Conservation (phyloP, 371 early-diverging fungal genomes). For the Rhizopus arrhizus region DNA sequence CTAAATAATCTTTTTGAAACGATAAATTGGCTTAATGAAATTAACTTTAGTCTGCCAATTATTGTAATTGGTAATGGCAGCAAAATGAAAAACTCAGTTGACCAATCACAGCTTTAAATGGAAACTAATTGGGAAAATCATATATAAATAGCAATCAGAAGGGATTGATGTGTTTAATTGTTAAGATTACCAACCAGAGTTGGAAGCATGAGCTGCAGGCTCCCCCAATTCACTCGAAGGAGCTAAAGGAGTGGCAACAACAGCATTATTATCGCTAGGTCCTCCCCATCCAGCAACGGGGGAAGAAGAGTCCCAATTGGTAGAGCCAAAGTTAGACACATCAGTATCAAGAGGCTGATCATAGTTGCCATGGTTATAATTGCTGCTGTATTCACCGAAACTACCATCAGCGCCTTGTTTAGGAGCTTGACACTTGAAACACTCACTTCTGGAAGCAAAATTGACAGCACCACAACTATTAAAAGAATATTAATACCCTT, state of each 20-base stretch:
- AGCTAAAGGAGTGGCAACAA: conserved; percentile 5
- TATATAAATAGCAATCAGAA: no score
- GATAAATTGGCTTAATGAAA: no score
- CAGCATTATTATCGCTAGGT: not conserved
- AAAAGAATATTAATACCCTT: conserved; percentile 2
- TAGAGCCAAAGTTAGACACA: conserved; percentile 22
- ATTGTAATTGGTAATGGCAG: no score
- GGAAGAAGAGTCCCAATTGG: conserved; percentile 21
- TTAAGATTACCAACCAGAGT: not conserved
- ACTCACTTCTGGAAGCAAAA: conserved; percentile 64
- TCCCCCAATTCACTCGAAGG: conserved; percentile 28
- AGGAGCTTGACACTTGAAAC: conserved; percentile 70
- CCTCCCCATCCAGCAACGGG: conserved; percentile 24
- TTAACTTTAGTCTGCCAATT: no score
- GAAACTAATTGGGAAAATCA: no score
- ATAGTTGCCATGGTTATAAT: conserved; percentile 19
- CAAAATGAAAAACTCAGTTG: no score
- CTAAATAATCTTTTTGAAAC: no score
- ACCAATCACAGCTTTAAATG: no score
- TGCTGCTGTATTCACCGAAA: conserved; percentile 27
- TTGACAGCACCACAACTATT: conserved; percentile 68
- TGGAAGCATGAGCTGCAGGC: not conserved
- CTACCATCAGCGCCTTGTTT: conserved; percentile 47
- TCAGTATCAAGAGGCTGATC: conserved; percentile 15
- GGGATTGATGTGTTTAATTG: not conserved